Percentiles rank a stretch among this genome's conserved stretches.
These are phyloP conservation scores for Malassezia sp. DNA, from an alignment of 1,284 basidiomycete species.

Conservation along the genomic window DNA sequence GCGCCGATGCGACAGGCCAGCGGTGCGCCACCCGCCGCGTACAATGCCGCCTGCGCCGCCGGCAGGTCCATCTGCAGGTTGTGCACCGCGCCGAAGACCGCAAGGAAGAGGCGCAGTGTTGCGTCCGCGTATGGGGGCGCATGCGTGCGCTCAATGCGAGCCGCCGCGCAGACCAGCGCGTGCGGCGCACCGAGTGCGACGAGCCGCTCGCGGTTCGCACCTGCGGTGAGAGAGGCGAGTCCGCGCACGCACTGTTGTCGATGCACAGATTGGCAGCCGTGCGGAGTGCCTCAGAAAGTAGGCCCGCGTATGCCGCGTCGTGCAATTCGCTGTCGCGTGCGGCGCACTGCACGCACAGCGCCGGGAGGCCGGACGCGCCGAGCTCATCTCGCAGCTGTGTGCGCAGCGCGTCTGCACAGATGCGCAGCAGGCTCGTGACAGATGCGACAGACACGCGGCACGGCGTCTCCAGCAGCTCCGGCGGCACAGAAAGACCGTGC, in stretches of 20 bases:
- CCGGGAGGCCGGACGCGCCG: slow-evolving; percentile 4
- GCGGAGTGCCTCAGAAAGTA: slow-evolving; percentile 10
- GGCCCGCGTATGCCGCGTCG: no score
- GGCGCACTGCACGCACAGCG: background rate
- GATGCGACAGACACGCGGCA: no score
- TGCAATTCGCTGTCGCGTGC: background rate
- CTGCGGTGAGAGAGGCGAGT: no score
- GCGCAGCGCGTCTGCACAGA: slow-evolving; percentile 6
- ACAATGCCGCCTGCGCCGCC: background rate
- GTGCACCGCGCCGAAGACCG: slow-evolving; percentile 2
- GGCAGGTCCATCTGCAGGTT: slow-evolving; percentile 12
- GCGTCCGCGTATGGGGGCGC: background rate
- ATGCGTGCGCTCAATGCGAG: background rate
- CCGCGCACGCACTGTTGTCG: slow-evolving; percentile 5
- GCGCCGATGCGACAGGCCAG: no score
- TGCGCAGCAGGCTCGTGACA: background rate
- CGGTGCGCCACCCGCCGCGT: background rate
- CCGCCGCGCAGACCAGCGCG: background rate
- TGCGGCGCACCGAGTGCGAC: background rate
- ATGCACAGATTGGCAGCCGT: slow-evolving; percentile 12
- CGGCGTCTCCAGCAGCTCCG: no score
- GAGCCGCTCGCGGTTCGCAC: background rate
- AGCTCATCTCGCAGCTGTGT: slow-evolving; percentile 10
- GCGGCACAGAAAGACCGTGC: no score
- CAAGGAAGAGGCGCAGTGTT: background rate